Base-by-base conservation (phyloP, 2,329 filamentous ascomycete species). In the Aureobasidium sp. region DNA sequence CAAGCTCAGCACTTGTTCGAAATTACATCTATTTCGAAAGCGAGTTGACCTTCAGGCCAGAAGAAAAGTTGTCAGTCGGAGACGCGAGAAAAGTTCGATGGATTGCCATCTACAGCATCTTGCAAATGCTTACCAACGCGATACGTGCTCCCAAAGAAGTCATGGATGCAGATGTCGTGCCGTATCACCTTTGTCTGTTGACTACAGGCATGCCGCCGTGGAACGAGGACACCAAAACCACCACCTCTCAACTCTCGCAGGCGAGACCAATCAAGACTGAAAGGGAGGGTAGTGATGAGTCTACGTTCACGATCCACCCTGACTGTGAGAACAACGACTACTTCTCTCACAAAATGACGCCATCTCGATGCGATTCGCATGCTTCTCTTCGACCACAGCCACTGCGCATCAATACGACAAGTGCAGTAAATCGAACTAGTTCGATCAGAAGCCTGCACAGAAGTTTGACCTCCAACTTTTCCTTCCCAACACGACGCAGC, bases 31-130 rank as follows among this genome's bases (percentile, higher is more conserved):
- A 77, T 2, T 93, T 92, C 60, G 89, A 94, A 67, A 81, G 84
- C 57, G 79, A 83, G 7, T 78, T 77, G 8, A 77, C 80, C 1
- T 74, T 76, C 21, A 84, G 81, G 62, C 74, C 75, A 0, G 82
- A 86, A 61, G 83, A 82, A 60, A 84, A 82, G 67, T 69, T 86
- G 0, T 80, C 81, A 0, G 74, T 84, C 11, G 76, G 80, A 9
- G 89, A 93, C 64, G 87, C 84, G 1, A 83, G 89, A 42, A 92
- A 90, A 71, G 81, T 91, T 17, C 80, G 89, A 40, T 94, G 89
- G 89, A 82, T 92, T 31, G 69, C 92, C 37, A 80, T 93, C 7
- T 93, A 93, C 67, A 81, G 84, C 19, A 80, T 84, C 3, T 80
- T 90, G 60, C 89, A 94, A 69, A 85, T 84, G n/a, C 78, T 94